Conservation (phyloP, 2,329 filamentous ascomycete genomes). For the Colletotrichum tropicale region DNA sequence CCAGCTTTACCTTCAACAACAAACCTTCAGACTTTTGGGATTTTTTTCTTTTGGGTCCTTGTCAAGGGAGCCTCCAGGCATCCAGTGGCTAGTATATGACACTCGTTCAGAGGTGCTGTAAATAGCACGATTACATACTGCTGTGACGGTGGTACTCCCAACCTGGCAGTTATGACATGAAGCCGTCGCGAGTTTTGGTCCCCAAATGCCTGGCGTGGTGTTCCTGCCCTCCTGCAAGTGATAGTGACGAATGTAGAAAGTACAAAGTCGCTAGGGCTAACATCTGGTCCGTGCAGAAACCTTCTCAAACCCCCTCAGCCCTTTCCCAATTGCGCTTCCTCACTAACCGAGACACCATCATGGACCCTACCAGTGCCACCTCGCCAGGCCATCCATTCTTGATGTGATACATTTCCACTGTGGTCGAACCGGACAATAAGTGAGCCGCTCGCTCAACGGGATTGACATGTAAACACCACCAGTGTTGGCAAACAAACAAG, state of each 20-base stretch:
- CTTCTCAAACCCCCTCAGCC: constrained; percentile 57
- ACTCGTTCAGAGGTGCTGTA: not conserved
- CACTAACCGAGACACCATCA: not conserved
- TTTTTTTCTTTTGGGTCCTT: not conserved
- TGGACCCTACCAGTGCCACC: not conserved
- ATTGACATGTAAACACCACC: not conserved
- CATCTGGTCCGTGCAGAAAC: constrained; percentile 39
- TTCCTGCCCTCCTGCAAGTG: not conserved
- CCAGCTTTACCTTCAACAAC: not conserved
- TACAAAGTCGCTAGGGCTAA: constrained; percentile 28
- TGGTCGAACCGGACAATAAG: not conserved
- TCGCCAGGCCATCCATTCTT: not conserved
- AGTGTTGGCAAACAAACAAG: not conserved
- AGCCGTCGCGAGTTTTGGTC: not conserved
- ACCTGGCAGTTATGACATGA: not conserved
- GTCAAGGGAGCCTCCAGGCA: not conserved
- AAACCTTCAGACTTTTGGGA: not conserved
- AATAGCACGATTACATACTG: not conserved
- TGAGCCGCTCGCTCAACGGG: not conserved
- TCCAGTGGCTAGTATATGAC: not conserved
- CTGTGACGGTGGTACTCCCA: not conserved
- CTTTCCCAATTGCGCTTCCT: constrained; percentile 14
- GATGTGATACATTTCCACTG: not conserved
- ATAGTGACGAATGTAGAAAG: constrained; percentile 31
- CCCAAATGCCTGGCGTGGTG: not conserved